Conservation (phyloP, 1,284 basidiomycete genomes). For the Takashimella tepidaria region DNA sequence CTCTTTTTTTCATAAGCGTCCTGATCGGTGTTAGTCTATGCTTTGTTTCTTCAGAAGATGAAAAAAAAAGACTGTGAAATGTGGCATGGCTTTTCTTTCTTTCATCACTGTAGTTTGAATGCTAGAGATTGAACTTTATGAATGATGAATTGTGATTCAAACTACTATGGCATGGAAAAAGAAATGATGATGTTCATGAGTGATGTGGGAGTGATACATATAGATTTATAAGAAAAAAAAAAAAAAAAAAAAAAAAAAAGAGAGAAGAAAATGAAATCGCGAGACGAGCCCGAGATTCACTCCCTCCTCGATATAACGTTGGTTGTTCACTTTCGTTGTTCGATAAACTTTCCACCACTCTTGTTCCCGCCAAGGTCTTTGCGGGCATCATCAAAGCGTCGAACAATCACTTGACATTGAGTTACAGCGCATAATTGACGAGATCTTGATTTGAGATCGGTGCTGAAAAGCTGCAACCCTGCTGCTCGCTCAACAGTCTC, state of each 20-base stretch:
- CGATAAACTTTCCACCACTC: neutral
- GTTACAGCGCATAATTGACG: slow-evolving; percentile 83
- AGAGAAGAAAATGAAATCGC: too few relatives aligned
- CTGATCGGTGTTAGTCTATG: too few relatives aligned
- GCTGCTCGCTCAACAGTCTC: slow-evolving; percentile 88
- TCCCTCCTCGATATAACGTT: neutral
- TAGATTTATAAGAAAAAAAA: too few relatives aligned
- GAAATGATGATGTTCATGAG: neutral
- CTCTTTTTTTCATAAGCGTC: too few relatives aligned
- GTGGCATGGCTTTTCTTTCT: neutral
- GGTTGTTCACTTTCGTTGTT: neutral
- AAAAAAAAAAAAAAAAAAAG: too few relatives aligned
- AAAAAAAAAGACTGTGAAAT: neutral
- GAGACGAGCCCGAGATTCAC: too few relatives aligned
- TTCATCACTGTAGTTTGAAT: neutral
- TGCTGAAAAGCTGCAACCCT: slow-evolving; percentile 82
- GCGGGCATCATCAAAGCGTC: slow-evolving; percentile 80
- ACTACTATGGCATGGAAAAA: neutral
- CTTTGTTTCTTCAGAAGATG: neutral
- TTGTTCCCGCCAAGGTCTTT: slow-evolving; percentile 46
- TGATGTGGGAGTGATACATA: too few relatives aligned
- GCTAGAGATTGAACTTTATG: too few relatives aligned
- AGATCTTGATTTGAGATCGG: slow-evolving; percentile 69
- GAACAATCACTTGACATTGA: slow-evolving; percentile 76
- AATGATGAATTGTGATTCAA: neutral